Evolutionary conservation across 208 protist species (phyloP).

Genomic region (Leishmania gerbilli): DNA sequence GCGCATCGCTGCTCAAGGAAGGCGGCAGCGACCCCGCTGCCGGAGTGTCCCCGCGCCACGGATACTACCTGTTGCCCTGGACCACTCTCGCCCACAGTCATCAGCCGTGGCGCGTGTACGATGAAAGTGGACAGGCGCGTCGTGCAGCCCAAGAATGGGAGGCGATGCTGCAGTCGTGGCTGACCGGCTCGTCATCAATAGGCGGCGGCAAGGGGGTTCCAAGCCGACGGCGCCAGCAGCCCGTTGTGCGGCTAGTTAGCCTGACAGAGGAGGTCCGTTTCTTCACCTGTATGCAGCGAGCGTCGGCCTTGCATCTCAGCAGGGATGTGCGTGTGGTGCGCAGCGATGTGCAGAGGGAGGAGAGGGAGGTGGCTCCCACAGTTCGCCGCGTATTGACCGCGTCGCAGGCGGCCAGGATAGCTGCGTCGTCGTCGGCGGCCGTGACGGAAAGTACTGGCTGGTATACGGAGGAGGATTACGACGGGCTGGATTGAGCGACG

Average conservation of each 20-base stretch:
- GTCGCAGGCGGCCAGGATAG: background rate
- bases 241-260: slow-evolving; percentile 52
- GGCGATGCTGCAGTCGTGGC: slow-evolving; percentile 35
- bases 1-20: background rate
- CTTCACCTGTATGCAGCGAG: slow-evolving; percentile 26
- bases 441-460: slow-evolving; percentile 7
- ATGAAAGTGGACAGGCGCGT: slow-evolving; percentile 72
- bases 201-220: background rate
- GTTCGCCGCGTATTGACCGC: slow-evolving; percentile 11
- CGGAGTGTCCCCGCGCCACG: background rate
- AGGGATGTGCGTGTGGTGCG: slow-evolving; percentile 18
- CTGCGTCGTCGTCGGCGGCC: background rate
- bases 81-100: slow-evolving; percentile 58
- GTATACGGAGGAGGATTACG: slow-evolving; percentile 32
- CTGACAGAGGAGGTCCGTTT: slow-evolving; percentile 55
- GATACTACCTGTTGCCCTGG: slow-evolving; percentile 72
- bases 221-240: background rate
- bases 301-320: slow-evolving; percentile 13
- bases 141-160: slow-evolving; percentile 48
- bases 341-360: slow-evolving; percentile 22
- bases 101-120: slow-evolving; percentile 80
- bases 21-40: background rate
- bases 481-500: slow-evolving; percentile 25
- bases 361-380: slow-evolving; percentile 11
- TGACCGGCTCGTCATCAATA: slow-evolving; percentile 8